A percentile compares a stretch with the other conserved stretches of the same genome.
Conservation (phyloP, 1,284 basidiomycete species). For the Abortiporus biennis region DNA sequence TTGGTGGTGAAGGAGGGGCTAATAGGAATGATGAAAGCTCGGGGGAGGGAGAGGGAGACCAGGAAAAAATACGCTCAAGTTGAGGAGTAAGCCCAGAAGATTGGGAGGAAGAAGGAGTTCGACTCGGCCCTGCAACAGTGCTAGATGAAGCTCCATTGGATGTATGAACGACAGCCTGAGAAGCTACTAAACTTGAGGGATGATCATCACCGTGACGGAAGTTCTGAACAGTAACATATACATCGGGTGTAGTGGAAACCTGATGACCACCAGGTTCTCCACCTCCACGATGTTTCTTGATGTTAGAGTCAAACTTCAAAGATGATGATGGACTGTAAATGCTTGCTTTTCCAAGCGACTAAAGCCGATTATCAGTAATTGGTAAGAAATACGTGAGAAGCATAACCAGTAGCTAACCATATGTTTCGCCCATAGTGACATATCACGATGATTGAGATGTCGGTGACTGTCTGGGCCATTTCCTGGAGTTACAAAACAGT, state of each 20-base stretch:
- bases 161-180: background rate
- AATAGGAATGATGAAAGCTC: background rate
- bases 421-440: conserved; percentile 9
- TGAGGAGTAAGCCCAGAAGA: background rate
- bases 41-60: background rate
- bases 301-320: conserved; percentile 2
- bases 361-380: background rate
- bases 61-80: background rate
- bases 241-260: background rate
- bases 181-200: background rate
- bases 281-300: background rate
- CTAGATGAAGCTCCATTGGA: background rate
- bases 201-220: background rate
- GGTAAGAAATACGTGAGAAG: background rate
- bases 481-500: background rate
- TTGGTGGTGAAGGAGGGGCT: background rate
- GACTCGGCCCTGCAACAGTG: background rate
- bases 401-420: conserved; percentile 5
- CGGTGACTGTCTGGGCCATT: conserved; percentile 1
- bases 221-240: conserved; percentile 5
- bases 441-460: conserved; percentile 5
- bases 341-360: conserved; percentile 3
- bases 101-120: background rate
- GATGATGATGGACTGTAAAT: background rate
- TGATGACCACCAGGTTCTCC: background rate